These are phyloP conservation scores for Nothophaeocryptopus gaeumannii DNA, from an alignment of 2,329 filamentous ascomycete species.

Conservation along the genomic window DNA sequence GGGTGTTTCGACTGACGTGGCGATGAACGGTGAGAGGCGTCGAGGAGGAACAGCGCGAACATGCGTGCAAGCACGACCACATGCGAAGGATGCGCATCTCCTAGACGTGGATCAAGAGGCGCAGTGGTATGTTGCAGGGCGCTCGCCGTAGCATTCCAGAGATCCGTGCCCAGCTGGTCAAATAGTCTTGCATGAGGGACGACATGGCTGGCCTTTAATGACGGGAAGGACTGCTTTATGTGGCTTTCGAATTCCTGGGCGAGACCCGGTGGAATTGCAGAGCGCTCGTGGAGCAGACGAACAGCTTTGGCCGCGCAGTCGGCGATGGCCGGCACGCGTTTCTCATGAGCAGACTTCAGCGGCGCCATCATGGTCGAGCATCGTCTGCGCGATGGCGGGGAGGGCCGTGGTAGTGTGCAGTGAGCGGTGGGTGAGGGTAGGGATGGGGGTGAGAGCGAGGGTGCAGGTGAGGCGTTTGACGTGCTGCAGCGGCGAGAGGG, in stretches of 20 bases:
- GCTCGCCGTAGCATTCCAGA: conserved; percentile 67
- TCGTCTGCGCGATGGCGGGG: no score
- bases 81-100: conserved; percentile 1
- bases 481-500: no score
- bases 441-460: no score
- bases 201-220: conserved; percentile 9
- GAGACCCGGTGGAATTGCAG: conserved; percentile 13
- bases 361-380: conserved; percentile 20
- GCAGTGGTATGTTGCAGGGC: conserved; percentile 31
- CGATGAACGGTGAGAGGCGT: conserved; percentile 50
- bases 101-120: conserved; percentile 2
- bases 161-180: conserved; percentile 54
- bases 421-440: no score
- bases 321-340: conserved; percentile 22
- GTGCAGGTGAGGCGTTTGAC: no score
- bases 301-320: conserved; percentile 12
- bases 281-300: conserved; percentile 19
- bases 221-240: conserved; percentile 19
- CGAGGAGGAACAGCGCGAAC: conserved; percentile 67
- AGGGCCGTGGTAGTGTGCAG: no score
- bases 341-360: conserved; percentile 18
- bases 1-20: conserved; percentile 24
- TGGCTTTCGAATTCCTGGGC: conserved; percentile 20
- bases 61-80: conserved; percentile 42
- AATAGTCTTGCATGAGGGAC: conserved; percentile 47